Conservation (phyloP, 2,329 filamentous ascomycete species). For the Diaporthe vexans region DNA sequence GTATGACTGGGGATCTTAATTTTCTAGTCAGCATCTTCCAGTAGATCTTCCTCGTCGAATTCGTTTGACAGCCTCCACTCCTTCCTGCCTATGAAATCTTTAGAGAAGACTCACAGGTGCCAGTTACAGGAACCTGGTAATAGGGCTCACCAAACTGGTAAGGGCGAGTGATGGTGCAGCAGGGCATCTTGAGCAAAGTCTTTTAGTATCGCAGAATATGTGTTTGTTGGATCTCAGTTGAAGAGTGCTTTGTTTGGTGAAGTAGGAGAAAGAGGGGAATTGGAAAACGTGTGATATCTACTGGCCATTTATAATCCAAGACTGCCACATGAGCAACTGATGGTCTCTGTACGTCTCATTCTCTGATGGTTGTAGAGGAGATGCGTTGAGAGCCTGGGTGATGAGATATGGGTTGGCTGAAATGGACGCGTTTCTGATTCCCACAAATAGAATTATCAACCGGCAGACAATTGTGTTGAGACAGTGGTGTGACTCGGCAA, state of each 20-base stretch:
- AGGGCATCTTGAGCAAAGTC: conserved; percentile 9
- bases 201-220: neutral
- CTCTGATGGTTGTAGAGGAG: neutral
- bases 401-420: neutral
- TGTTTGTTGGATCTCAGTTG: neutral
- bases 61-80: neutral
- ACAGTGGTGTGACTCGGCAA: conserved; percentile 7
- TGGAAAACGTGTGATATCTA: neutral
- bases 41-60: neutral
- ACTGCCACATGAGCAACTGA: neutral
- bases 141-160: conserved; percentile 31
- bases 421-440: neutral
- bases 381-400: neutral
- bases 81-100: no score
- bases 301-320: neutral
- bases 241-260: neutral
- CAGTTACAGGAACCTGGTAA: conserved; percentile 28
- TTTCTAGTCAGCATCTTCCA: neutral
- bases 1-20: neutral
- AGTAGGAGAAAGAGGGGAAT: neutral
- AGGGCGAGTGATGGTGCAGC: neutral
- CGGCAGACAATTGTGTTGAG: neutral
- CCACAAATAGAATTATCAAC: neutral
- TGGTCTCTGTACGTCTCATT: neutral
- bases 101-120: conserved; percentile 17